Conservation (phyloP, 2,329 filamentous ascomycete species). For the Aureobasidium vineae region DNA sequence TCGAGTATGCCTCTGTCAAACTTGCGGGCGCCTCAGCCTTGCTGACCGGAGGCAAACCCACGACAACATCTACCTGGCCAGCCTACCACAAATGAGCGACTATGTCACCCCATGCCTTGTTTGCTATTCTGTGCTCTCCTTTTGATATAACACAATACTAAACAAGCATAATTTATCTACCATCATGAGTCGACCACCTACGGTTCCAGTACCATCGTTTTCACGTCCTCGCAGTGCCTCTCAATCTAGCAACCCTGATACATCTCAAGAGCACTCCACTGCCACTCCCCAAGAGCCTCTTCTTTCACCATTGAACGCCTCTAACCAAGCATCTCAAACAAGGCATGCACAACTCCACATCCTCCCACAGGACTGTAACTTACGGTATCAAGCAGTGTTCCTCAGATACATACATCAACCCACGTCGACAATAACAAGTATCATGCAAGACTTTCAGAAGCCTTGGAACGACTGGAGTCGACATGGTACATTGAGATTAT, state of each 20-base stretch:
- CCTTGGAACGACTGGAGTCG: background rate
- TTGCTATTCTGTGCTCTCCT: background rate
- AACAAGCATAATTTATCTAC: background rate
- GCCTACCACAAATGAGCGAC: background rate
- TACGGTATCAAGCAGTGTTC: background rate
- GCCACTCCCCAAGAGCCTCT: background rate
- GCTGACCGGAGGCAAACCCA: background rate
- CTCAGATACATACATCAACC: background rate
- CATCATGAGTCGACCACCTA: background rate
- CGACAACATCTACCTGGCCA: background rate
- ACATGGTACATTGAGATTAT: background rate
- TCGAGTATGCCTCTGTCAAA: background rate
- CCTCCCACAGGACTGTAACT: background rate
- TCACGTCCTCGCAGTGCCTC: background rate
- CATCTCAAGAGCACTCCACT: background rate
- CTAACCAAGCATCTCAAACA: too few relatives aligned
- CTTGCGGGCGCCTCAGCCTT: background rate
- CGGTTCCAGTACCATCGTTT: constrained; percentile 1
- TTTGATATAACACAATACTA: background rate
- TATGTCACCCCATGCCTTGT: background rate
- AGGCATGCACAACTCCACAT: background rate
- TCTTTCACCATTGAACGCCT: background rate
- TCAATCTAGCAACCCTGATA: background rate
- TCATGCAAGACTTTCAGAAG: background rate
- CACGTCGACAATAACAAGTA: background rate